phyloP scores from a whole-genome alignment of 148 eudicot species.

The Camellia japonica region DNA sequence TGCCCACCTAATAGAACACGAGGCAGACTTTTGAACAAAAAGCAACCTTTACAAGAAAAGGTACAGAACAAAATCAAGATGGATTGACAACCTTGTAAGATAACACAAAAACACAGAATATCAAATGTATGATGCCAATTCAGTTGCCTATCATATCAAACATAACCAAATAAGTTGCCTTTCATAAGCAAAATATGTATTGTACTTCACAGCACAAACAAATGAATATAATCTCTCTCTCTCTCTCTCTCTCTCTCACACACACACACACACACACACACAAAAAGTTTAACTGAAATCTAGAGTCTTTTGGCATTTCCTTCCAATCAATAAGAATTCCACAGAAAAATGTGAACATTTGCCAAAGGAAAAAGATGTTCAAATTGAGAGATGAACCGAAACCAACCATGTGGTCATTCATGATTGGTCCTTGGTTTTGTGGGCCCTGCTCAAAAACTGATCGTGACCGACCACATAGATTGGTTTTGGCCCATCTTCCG shows the following conservation, averaged over 20 bases:
- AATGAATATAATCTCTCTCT: not conserved
- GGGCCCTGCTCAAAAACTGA: too few species aligned
- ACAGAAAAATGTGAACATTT: too few species aligned
- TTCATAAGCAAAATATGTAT: not conserved
- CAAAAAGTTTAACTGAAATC: not conserved
- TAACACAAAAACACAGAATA: not conserved
- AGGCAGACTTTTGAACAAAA: slow-evolving; percentile 21
- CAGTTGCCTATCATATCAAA: not conserved
- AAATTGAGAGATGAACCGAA: too few species aligned
- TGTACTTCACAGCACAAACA: not conserved
- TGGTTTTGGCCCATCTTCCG: too few species aligned
- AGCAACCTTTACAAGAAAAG: slow-evolving; percentile 21
- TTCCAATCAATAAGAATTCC: too few species aligned
- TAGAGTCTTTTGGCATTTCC: not conserved
- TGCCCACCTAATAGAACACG: slow-evolving; percentile 24
- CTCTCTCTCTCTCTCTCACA: not conserved
- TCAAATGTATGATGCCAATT: not conserved
- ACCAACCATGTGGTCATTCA: too few species aligned
- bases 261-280: not conserved
- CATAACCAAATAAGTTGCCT: not conserved
- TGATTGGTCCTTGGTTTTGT: too few species aligned
- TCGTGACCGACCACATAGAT: too few species aligned
- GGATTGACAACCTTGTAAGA: not conserved
- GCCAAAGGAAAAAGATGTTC: too few species aligned
- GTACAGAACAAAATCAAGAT: not conserved